Percentiles rank a stretch among this genome's conserved stretches.
These are phyloP conservation scores for Amanita rubescens DNA, from an alignment of 768 basidiomycete genomes.

Conservation along the genomic window DNA sequence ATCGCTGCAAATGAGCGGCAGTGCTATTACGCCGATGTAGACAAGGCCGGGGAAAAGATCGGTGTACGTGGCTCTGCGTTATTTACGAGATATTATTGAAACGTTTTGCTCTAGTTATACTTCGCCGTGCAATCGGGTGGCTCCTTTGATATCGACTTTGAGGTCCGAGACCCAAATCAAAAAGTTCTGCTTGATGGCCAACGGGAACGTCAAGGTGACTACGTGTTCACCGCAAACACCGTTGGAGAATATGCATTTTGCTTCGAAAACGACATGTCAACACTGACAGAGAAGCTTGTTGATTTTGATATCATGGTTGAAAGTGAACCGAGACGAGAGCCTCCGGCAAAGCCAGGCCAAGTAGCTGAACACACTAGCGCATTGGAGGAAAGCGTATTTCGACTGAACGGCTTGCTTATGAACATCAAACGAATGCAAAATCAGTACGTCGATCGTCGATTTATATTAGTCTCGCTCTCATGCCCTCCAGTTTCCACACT, in stretches of 20 bases:
- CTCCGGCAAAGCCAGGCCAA: constrained; percentile 83
- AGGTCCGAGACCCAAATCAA: constrained; percentile 86
- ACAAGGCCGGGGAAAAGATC: constrained; percentile 91
- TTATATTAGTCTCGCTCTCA: constrained; percentile 3
- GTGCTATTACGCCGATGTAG: constrained; percentile 96
- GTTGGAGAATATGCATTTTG: constrained; percentile 93
- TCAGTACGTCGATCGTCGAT: constrained; percentile 47
- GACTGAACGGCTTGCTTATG: constrained; percentile 79
- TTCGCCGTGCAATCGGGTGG: constrained; percentile 99
- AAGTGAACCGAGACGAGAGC: constrained; percentile 86
- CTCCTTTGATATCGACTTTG: constrained; percentile 93
- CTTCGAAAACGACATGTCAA: constrained; percentile 97
- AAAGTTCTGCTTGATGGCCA: constrained; percentile 82
- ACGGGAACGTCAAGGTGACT: constrained; percentile 94
- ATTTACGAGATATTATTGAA: not conserved
- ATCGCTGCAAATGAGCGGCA: constrained; percentile 73
- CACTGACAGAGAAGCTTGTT: constrained; percentile 88
- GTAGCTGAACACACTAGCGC: constrained; percentile 89
- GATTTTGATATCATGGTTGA: constrained; percentile 98
- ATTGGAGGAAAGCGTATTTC: constrained; percentile 93
- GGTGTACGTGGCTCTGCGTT: constrained; percentile 44
- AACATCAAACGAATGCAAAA: constrained; percentile 91
- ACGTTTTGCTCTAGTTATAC: constrained; percentile 67
- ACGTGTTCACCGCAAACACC: constrained; percentile 89
- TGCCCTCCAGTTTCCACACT: constrained; percentile 72